phyloP scores from a whole-genome alignment of 257 asterid species.

The Solanum ossicruentum region DNA sequence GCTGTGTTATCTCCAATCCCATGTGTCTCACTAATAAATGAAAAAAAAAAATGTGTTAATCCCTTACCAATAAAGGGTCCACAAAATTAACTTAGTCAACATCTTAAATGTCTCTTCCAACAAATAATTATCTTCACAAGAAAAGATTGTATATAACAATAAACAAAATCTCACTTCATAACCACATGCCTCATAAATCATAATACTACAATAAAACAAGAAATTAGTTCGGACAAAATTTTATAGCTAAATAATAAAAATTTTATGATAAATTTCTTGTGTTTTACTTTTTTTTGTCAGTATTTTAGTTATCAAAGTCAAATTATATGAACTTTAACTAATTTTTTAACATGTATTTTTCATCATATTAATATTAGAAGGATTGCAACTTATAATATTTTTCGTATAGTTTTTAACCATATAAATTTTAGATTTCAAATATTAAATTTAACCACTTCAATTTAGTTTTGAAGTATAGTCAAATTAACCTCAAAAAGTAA shows the following conservation, averaged over 20 bases:
- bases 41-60: constrained; percentile 7
- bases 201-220: neutral
- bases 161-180: constrained; percentile 21
- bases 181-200: constrained; percentile 12
- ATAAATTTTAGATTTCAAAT: too few relatives aligned
- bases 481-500: too few relatives aligned
- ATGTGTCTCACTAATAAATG: neutral
- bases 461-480: too few relatives aligned
- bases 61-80: constrained; percentile 30
- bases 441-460: too few relatives aligned
- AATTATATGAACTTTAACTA: too few relatives aligned
- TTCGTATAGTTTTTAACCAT: too few relatives aligned
- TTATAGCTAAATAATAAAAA: too few relatives aligned
- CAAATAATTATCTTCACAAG: neutral
- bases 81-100: constrained; percentile 18
- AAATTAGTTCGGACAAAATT: neutral
- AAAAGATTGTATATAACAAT: neutral
- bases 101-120: constrained; percentile 24
- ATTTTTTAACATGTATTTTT: too few relatives aligned
- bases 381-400: too few relatives aligned
- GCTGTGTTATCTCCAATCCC: constrained; percentile 9
- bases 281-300: too few relatives aligned
- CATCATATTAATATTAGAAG: too few relatives aligned
- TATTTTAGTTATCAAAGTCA: too few relatives aligned
- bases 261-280: neutral